Evolutionary conservation across 2,329 filamentous ascomycete species (phyloP).

Genomic region (Apiospora marii): DNA sequence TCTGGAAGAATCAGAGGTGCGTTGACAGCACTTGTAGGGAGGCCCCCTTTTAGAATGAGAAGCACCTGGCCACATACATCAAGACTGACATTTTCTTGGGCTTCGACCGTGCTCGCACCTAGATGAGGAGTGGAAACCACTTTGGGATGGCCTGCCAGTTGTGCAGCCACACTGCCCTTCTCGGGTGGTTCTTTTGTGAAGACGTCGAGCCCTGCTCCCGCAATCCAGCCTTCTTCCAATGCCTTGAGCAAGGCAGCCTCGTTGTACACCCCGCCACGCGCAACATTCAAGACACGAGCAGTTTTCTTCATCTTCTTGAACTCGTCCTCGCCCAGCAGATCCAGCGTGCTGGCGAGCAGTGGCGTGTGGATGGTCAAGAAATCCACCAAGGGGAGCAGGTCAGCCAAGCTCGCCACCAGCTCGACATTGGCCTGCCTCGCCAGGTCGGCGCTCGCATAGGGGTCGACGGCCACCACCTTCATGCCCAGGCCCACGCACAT

Average conservation of each 20-base stretch:
- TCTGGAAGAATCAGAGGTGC: constrained; percentile 83
- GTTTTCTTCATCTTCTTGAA: constrained; percentile 76
- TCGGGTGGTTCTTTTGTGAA: constrained; percentile 78
- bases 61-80: constrained; percentile 85
- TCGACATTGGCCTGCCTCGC: constrained; percentile 73
- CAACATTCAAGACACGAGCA: constrained; percentile 80
- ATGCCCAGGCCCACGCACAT: constrained; percentile 81
- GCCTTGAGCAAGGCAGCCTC: constrained; percentile 76
- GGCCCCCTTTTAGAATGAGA: constrained; percentile 73
- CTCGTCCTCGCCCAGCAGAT: constrained; percentile 74
- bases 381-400: constrained; percentile 72
- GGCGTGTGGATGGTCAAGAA: constrained; percentile 86
- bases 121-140: constrained; percentile 83
- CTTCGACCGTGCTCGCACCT: constrained; percentile 81
- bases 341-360: constrained; percentile 77
- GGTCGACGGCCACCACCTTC: constrained; percentile 77
- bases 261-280: constrained; percentile 81
- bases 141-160: constrained; percentile 72
- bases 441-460: constrained; percentile 78
- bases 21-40: constrained; percentile 81
- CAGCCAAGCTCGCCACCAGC: constrained; percentile 63
- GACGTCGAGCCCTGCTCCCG: constrained; percentile 81
- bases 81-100: constrained; percentile 83
- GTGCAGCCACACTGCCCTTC: constrained; percentile 64
- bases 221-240: constrained; percentile 74